Evolutionary conservation across 495 filamentous ascomycete species (phyloP).

Genomic region (Neurospora tetrasperma): DNA sequence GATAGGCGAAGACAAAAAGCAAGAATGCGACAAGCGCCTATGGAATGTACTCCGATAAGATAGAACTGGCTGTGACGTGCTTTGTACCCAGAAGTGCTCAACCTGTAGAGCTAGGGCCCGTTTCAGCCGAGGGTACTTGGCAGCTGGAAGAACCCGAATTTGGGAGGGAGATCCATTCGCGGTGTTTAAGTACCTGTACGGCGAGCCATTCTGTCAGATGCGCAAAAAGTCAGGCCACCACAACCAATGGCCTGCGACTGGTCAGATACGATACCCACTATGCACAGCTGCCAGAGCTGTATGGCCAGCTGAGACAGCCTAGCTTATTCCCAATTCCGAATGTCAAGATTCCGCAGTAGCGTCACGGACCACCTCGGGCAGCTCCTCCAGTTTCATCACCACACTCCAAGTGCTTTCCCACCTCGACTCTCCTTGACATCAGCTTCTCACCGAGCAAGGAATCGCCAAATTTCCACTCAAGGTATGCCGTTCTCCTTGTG

Average conservation of each 20-base stretch:
- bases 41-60: background rate
- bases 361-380: conserved; percentile 1
- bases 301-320: background rate
- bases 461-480: conserved; percentile 14
- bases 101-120: background rate
- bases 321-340: background rate
- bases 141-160: background rate
- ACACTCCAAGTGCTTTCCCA: conserved; percentile 1
- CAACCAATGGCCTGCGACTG: background rate
- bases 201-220: background rate
- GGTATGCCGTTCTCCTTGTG: conserved; percentile 2
- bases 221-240: conserved; percentile 18
- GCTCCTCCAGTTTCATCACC: conserved; percentile 1
- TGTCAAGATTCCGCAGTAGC: conserved; percentile 1
- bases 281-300: background rate
- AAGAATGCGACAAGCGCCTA: background rate
- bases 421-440: background rate
- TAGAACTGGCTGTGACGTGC: background rate
- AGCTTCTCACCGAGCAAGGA: background rate
- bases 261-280: background rate
- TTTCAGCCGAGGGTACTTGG: background rate
- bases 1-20: background rate
- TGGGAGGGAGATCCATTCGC: background rate
- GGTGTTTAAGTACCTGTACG: background rate
- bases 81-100: background rate